Evolutionary conservation across 176 grass and related monocot genomes (phyloP).

Genomic region (Elaeis guineensis): DNA sequence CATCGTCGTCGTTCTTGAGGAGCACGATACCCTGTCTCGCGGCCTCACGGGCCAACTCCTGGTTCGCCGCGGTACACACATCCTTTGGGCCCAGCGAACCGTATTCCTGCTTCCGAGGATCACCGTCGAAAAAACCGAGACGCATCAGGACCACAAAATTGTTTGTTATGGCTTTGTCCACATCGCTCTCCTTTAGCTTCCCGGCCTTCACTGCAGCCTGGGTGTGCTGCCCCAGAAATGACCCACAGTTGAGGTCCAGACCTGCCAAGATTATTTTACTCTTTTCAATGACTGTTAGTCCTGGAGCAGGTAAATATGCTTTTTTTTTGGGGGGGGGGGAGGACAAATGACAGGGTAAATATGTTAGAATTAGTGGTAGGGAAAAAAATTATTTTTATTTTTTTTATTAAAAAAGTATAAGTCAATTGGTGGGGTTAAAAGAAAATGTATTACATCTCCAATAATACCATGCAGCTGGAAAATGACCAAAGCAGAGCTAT

Average conservation of each 20-base stretch:
- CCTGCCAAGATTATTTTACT: slow-evolving; percentile 25
- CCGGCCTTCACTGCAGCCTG: slow-evolving; percentile 55
- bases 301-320: too few relatives aligned
- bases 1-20: slow-evolving; percentile 57
- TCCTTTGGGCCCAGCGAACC: slow-evolving; percentile 57
- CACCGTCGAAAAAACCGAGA: slow-evolving; percentile 85
- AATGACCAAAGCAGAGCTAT: too few relatives aligned
- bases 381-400: too few relatives aligned
- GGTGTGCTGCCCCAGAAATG: slow-evolving; percentile 58
- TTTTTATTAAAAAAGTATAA: too few relatives aligned
- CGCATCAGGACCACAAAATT: slow-evolving; percentile 79
- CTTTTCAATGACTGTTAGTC: too few relatives aligned
- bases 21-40: slow-evolving; percentile 90
- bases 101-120: slow-evolving; percentile 58
- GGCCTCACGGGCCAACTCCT: slow-evolving; percentile 71
- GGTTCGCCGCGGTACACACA: slow-evolving; percentile 65
- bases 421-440: too few relatives aligned
- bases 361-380: too few relatives aligned
- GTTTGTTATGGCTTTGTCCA: slow-evolving; percentile 78
- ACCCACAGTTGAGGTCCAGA: slow-evolving; percentile 84
- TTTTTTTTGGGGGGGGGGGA: background rate
- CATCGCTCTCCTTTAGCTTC: slow-evolving; percentile 47
- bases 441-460: too few relatives aligned
- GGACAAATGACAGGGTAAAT: too few relatives aligned
- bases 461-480: too few relatives aligned